These are phyloP conservation scores for Dipteronia dyeriana DNA, from an alignment of 345 rosid species.

Conservation along the genomic window DNA sequence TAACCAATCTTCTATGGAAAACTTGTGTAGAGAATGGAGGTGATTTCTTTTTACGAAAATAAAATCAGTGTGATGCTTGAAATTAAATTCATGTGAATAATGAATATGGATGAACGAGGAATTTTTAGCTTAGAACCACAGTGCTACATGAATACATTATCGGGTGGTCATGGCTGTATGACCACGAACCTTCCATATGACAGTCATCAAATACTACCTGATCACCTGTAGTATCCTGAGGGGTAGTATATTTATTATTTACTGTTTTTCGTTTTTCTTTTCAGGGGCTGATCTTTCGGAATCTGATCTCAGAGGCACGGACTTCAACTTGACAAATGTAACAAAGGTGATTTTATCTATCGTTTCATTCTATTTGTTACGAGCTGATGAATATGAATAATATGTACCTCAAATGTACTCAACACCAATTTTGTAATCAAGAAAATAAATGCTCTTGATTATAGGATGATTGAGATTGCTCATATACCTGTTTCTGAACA, in stretches of 20 bases:
- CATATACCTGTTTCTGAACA: background rate
- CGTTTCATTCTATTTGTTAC: background rate
- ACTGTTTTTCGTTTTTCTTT: background rate
- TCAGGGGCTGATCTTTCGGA: slow-evolving; percentile 94
- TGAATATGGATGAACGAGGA: background rate
- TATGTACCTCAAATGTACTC: background rate
- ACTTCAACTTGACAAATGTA: slow-evolving; percentile 89
- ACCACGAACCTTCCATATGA: background rate
- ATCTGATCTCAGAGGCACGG: slow-evolving; percentile 86
- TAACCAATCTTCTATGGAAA: background rate
- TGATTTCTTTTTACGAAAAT: background rate
- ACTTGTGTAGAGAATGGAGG: background rate
- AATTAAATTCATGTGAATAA: background rate
- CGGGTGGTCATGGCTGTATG: too few relatives aligned
- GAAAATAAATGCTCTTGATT: background rate
- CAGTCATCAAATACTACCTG: background rate
- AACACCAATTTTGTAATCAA: background rate
- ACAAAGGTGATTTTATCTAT: slow-evolving; percentile 56
- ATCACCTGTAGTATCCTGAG: background rate
- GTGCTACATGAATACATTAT: background rate
- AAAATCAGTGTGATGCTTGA: background rate
- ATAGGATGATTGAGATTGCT: background rate
- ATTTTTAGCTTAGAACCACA: background rate
- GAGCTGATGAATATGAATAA: background rate
- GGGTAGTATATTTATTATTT: background rate